Base-by-base conservation (phyloP, 345 rosid genomes). In the Ceriops decandra region DNA sequence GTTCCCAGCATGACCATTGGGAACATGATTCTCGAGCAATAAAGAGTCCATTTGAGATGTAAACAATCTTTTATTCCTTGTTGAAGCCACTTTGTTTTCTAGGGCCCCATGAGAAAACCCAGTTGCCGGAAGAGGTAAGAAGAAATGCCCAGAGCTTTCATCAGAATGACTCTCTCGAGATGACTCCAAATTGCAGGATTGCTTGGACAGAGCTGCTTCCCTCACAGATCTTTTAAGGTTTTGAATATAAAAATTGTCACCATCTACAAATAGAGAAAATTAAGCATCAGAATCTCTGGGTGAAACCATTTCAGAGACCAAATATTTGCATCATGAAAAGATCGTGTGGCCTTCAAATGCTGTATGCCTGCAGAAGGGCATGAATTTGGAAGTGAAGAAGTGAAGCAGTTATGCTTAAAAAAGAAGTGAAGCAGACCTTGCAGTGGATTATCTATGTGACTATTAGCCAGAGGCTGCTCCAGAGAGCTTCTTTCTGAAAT, bases 171-270 rank as follows among this genome's bases (percentile, higher is more conserved):
- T 76, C 53, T 88, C 96, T 21, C 78, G 84, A 75, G 90, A 86
- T 73, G 85, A 82, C 77, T 87, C 99, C 57, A 88, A 82, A 77
- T 75, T 81, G 78, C 85, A 76, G 59, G 87, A 82, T 64, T 82
- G 87, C 75, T 77, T 74, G 24, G 88, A 78, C 52, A 95, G 52
- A 38, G 99, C 99, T 42, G 93, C 92, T 85, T 90, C 96, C 72
- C 99, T 77, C 19, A 95, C 99, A 68, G 99, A 90, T 75, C 89
- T 89, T 87, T 86, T 95, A 71, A 95, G 81, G 82, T 84, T 85
- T 74, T 86, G 90, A 67, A 87, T 80, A 81, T 80, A 90, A 67
- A 80, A 84, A 68, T 70, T 72, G 69, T 84, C 90, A 51, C 81
- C 68, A 76, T 87, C 99, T 95, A 88, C 83, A 87, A 74, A 66